Evolutionary conservation across 768 basidiomycete genomes (phyloP).

Genomic region (Leccinum incarnatum): DNA sequence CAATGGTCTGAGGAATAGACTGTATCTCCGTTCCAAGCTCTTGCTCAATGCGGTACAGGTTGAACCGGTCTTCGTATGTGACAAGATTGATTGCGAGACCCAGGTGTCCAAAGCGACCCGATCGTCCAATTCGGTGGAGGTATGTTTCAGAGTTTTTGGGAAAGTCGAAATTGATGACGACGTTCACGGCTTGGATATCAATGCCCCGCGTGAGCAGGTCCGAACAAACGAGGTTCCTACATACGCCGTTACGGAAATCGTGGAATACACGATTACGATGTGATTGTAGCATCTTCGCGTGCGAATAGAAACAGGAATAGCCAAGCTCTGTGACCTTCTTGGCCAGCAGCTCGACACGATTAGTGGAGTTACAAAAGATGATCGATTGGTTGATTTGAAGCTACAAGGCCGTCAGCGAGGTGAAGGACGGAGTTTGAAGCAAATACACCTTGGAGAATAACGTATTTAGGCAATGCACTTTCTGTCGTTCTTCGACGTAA

Average conservation of each 20-base stretch:
- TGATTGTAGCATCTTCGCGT: conserved; percentile 98
- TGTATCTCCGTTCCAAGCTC: conserved; percentile 98
- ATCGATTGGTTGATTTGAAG: conserved; percentile 99
- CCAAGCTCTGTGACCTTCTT: conserved; percentile 99
- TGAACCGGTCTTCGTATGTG: conserved; percentile 97
- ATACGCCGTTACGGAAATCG: conserved; percentile 98
- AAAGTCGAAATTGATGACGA: conserved; percentile 99
- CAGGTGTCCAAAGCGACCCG: conserved; percentile 95
- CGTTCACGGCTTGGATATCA: conserved; percentile 99
- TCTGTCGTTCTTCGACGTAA: conserved; percentile 98
- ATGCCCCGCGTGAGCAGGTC: conserved; percentile 98
- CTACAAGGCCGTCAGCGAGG: conserved; percentile 39
- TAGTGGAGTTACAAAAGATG: conserved; percentile 99
- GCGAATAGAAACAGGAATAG: conserved; percentile 99
- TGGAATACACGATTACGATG: conserved; percentile 99
- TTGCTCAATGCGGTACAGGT: conserved; percentile 96
- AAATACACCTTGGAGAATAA: conserved; percentile 88
- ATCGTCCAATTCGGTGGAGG: conserved; percentile 96
- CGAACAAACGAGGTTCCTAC: conserved; percentile 97
- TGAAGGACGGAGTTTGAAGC: background rate
- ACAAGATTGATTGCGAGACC: conserved; percentile 97
- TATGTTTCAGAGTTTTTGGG: conserved; percentile 99
- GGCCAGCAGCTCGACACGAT: conserved; percentile 97
- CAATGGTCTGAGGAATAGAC: conserved; percentile 89
- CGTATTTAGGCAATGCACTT: conserved; percentile 99